Evolutionary conservation across 2,329 filamentous ascomycete genomes (phyloP), one percentile per base, ranked within the genome.

Genomic region (Colletotrichum sp.): DNA sequence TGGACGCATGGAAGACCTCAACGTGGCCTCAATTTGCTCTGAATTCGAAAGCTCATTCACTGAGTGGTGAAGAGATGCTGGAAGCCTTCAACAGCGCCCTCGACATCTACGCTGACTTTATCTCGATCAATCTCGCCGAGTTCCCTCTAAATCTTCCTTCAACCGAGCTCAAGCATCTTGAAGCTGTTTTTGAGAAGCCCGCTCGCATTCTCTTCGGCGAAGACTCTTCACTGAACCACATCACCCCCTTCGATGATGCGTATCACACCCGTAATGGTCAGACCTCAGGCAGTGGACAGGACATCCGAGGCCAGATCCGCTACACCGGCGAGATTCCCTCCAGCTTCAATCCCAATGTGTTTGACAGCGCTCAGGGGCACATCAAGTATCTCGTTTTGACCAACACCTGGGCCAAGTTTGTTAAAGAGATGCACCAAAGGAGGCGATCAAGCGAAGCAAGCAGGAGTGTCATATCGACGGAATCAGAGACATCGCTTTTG

Each of bases 321-420:
- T 88, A 83, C 75, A 82, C 82, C 36, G 87, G 87, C 15, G 84
- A 86, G 0, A 85, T 91, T 28, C 86, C 91, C 0, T 82, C 83
- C 0, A 82, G 76, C 0, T 94, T 93, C 71, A 83, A 87, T 65
- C 82, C 84, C 6, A 80, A 80, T 0, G 86, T 93, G 3, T 94
- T 94, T 79, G 91, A 93, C 78, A 86, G 84, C 6, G 90, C 92
- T 0, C 88, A 92, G 79, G 82, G 83, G n/a, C 89, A 88, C 78
- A 90, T 94, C 83, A 93, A 93, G 82, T 92, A 93, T 75, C 86
- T 94, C 7, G 92, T 94, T 4, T 84, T 93, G 74, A 93, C 92
- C 16, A 94, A 94, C 80, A 94, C 93, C 0, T 94, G 93, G 92
- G 89, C 89, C 34, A 91, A 90, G 80, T 92, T 89, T 78, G 86